Evolutionary conservation across 169 alveolate genomes (phyloP).

Genomic region (Eimeria zaria): DNA sequence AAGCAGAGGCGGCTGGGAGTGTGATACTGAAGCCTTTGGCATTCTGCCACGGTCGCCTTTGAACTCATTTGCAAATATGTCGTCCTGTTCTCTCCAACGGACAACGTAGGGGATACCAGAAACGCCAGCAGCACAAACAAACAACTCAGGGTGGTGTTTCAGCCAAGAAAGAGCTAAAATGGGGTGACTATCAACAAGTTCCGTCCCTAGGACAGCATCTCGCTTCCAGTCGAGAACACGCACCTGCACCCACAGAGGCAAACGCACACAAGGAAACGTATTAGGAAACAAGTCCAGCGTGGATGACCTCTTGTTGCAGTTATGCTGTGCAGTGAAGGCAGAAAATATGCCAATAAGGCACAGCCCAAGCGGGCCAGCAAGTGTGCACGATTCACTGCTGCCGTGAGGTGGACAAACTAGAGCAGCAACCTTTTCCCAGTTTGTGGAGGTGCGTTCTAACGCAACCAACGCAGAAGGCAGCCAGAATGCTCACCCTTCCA

Average conservation of each 20-base stretch:
- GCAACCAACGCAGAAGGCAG: not conserved
- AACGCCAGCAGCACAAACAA: constrained; percentile 85
- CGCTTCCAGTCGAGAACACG: constrained; percentile 60
- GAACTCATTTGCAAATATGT: not conserved
- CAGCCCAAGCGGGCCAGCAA: not conserved
- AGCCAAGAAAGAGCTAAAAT: constrained; percentile 87
- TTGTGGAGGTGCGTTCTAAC: not conserved
- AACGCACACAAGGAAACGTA: not conserved
- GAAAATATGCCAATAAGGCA: not conserved
- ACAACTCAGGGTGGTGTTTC: constrained; percentile 84
- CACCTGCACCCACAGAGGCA: not conserved
- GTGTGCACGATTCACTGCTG: constrained; percentile 23
- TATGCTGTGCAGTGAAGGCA: not conserved
- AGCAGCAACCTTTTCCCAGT: not conserved
- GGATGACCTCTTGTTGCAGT: not conserved
- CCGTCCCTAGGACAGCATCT: constrained; percentile 42
- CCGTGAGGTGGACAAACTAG: not conserved
- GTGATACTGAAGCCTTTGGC: constrained; percentile 1
- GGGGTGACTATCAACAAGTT: constrained; percentile 73
- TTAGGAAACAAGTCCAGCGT: not conserved
- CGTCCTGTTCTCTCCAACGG: constrained; percentile 82
- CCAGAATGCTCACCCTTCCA: constrained; percentile 79
- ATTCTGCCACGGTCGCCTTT: constrained; percentile 31
- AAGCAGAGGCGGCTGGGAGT: not conserved
- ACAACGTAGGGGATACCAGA: constrained; percentile 85